phyloP scores from a whole-genome alignment of 139 green algal species.

The Chlorella sp. region DNA sequence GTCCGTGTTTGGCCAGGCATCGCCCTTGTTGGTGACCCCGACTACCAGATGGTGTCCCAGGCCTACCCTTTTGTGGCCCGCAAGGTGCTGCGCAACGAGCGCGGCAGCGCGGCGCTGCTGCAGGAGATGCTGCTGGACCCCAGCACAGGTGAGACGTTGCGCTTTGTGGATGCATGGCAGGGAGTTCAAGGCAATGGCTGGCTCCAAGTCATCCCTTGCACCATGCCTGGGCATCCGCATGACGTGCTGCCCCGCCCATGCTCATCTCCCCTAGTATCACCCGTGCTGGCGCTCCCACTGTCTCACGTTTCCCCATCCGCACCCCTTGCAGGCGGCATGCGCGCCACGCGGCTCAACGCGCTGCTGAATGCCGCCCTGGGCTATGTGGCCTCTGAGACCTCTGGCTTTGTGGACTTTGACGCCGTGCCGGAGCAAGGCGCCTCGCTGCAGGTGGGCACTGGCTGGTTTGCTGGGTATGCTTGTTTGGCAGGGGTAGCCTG shows the following conservation, averaged over 20 bases:
- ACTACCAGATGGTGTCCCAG: conserved; percentile 83
- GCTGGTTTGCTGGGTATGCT: background rate
- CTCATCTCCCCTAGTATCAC: no score
- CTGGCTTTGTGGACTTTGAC: conserved; percentile 85
- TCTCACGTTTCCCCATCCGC: no score
- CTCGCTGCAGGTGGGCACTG: conserved; percentile 50
- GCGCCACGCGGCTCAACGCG: conserved; percentile 70
- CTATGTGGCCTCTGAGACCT: conserved; percentile 65
- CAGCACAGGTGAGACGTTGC: conserved; percentile 40
- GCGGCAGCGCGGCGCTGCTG: conserved; percentile 60
- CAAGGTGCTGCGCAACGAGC: conserved; percentile 75
- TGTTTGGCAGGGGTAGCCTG: no score
- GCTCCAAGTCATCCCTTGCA: no score
- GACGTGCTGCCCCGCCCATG: no score
- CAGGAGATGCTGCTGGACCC: conserved; percentile 75
- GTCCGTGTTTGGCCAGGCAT: conserved; percentile 64
- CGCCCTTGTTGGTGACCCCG: conserved; percentile 77
- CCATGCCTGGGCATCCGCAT: no score
- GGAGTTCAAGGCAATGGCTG: no score
- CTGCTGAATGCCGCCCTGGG: conserved; percentile 84
- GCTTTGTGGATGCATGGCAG: no score
- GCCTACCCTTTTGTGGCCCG: conserved; percentile 88
- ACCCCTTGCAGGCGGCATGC: conserved; percentile 46
- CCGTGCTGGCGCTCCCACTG: no score
- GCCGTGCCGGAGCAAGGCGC: conserved; percentile 77